Evolutionary conservation across 805 yeast genomes (phyloP).

Genomic region (Schizosaccharomyces japonicus): DNA sequence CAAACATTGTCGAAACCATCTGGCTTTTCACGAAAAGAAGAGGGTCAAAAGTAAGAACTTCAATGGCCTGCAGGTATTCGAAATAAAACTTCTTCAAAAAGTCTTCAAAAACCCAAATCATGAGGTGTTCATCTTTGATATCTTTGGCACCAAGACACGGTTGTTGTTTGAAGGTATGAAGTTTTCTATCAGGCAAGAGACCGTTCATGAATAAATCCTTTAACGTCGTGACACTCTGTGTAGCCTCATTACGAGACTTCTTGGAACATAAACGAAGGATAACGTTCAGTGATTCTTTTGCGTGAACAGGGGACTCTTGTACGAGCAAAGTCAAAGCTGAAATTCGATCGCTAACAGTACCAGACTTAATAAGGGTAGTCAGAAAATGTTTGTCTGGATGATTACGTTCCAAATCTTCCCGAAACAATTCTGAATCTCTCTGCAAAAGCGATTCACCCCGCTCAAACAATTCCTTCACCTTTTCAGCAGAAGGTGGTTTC

Average conservation of each 20-base stretch:
- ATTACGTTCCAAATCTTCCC: neutral
- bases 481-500: neutral
- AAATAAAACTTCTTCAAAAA: conserved; percentile 57
- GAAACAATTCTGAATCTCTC: neutral
- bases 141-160: conserved; percentile 17
- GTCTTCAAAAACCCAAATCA: conserved; percentile 71
- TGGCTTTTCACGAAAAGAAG: conserved; percentile 68
- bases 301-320: conserved; percentile 88
- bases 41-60: conserved; percentile 68
- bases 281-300: conserved; percentile 59
- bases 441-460: neutral
- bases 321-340: conserved; percentile 78
- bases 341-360: conserved; percentile 87
- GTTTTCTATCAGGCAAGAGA: conserved; percentile 59
- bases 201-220: conserved; percentile 73
- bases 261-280: conserved; percentile 59
- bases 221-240: conserved; percentile 71
- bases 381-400: neutral
- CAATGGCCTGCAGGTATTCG: conserved; percentile 51
- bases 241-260: conserved; percentile 78
- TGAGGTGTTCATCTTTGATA: conserved; percentile 24
- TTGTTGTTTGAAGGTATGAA: conserved; percentile 58
- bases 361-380: conserved; percentile 40
- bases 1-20: conserved; percentile 53
- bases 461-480: neutral